Base-by-base conservation (phyloP, 2,329 filamentous ascomycete species). In the Apiospora saccharicola region DNA sequence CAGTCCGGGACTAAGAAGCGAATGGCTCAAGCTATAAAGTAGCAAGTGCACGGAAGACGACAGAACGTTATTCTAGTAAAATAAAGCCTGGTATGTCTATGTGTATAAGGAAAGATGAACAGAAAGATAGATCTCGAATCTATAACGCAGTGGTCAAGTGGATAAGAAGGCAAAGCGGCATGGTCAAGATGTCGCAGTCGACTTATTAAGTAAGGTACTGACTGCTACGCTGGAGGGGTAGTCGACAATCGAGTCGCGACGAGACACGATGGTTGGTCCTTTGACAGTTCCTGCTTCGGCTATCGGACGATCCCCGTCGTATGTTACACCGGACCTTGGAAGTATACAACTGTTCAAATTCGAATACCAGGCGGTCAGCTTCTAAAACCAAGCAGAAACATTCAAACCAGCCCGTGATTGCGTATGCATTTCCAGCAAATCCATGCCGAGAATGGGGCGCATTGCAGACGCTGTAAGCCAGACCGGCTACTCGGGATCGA, bases 391-490 rank as follows among this genome's bases (percentile, higher is more conserved):
- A n/a, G 12, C 53, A 8, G 8, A 61, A 30, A 16, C 22, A 22
- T 37, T 30, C 30, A 34, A n/a, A 30, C 53, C 19, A 22, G 26
- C 30, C 53, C 53, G 26, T 22, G 16, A 16, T 37, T 34, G 53
- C 53, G 34, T 30, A 22, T 61, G 26, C 57, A 24, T 12, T 41
- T n/a, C 57, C 34, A 64, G 41, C 57, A 41, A 57, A 64, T 64
- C n/a, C 57, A 64, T 64, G 57, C 57, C 57, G 57, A 64, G 57
- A 41, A 64, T 64, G 57, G 57, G 34, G 57, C 34, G 57, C 57
- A 64, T 64, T 41, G 57, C 57, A 64, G 57, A 4, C 7, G 16
- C 34, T 41, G 57, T n/a, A 64, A 16, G 30, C 53, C 19, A 61
- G 53, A 61, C 53, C 53, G 53, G 53, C 53, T 61, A 61, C 53